Conservation (phyloP, 129 eudicot genomes). For the Tagetes erecta region DNA sequence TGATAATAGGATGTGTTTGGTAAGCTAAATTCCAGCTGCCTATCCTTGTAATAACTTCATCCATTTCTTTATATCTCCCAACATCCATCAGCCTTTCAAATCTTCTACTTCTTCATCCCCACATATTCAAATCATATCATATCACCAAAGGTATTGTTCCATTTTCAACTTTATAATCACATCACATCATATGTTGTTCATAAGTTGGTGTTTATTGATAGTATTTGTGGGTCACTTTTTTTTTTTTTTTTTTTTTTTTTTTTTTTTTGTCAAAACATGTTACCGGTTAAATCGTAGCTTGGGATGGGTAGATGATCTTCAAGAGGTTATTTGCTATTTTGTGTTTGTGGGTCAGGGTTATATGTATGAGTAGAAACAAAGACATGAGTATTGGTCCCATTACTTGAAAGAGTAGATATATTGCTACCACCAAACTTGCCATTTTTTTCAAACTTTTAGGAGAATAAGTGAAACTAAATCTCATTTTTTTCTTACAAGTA, state of each 20-base stretch:
- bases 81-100: conserved; percentile 6
- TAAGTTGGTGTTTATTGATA: background rate
- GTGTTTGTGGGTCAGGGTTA: background rate
- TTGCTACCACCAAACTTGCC: background rate
- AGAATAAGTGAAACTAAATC: background rate
- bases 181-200: conserved; percentile 3
- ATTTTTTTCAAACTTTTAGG: conserved; percentile 1
- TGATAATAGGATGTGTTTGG: conserved; percentile 45
- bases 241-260: too few relatives aligned
- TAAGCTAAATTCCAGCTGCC: conserved; percentile 70
- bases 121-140: conserved; percentile 6
- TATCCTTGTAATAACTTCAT: conserved; percentile 20
- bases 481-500: background rate
- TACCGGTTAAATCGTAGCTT: too few relatives aligned
- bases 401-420: background rate
- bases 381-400: background rate
- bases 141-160: conserved; percentile 16
- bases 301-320: background rate
- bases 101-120: background rate
- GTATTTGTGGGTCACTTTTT: too few relatives aligned
- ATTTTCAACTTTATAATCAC: background rate
- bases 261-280: too few relatives aligned
- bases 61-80: conserved; percentile 8
- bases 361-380: background rate
- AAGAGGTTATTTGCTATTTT: background rate